Percentiles rank a stretch among this genome's conserved stretches.
phyloP scores from a whole-genome alignment of 768 basidiomycete genomes.

The Amanita fuliginea region DNA sequence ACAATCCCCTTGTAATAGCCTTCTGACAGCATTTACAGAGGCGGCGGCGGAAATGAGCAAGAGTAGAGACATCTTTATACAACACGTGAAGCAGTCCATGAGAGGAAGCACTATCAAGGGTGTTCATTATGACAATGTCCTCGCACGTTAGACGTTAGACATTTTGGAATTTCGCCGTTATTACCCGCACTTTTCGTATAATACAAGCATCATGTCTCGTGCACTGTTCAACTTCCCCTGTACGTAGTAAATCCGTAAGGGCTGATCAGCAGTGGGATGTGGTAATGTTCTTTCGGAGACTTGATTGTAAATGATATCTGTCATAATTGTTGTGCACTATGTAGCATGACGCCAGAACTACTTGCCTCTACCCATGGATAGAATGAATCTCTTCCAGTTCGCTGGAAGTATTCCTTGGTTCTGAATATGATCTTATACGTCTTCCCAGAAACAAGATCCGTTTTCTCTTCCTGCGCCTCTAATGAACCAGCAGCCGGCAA shows the following conservation, averaged over 20 bases:
- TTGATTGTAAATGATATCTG: slow-evolving; percentile 73
- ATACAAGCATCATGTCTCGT: neutral
- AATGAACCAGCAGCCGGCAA: slow-evolving; percentile 43
- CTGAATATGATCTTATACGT: slow-evolving; percentile 82
- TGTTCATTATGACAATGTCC: slow-evolving; percentile 70
- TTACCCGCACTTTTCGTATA: neutral
- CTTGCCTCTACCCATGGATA: slow-evolving; percentile 88
- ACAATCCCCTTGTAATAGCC: neutral
- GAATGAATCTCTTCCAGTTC: slow-evolving; percentile 53
- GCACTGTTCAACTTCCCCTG: slow-evolving; percentile 56
- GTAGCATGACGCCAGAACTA: neutral
- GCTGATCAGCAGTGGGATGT: slow-evolving; percentile 86
- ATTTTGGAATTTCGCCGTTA: neutral
- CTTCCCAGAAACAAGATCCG: slow-evolving; percentile 39
- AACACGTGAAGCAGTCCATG: slow-evolving; percentile 85
- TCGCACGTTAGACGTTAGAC: slow-evolving; percentile 15
- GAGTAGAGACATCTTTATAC: slow-evolving; percentile 73
- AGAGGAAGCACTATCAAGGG: slow-evolving; percentile 70
- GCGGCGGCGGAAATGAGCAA: slow-evolving; percentile 91
- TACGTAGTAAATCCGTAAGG: slow-evolving; percentile 91
- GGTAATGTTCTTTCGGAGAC: slow-evolving; percentile 74
- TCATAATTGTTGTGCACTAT: slow-evolving; percentile 5
- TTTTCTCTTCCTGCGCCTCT: slow-evolving; percentile 28
- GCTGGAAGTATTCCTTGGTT: slow-evolving; percentile 73
- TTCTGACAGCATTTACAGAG: slow-evolving; percentile 37